Conservation (phyloP, 2,329 filamentous ascomycete genomes). For the Aspergillus cejpii region DNA sequence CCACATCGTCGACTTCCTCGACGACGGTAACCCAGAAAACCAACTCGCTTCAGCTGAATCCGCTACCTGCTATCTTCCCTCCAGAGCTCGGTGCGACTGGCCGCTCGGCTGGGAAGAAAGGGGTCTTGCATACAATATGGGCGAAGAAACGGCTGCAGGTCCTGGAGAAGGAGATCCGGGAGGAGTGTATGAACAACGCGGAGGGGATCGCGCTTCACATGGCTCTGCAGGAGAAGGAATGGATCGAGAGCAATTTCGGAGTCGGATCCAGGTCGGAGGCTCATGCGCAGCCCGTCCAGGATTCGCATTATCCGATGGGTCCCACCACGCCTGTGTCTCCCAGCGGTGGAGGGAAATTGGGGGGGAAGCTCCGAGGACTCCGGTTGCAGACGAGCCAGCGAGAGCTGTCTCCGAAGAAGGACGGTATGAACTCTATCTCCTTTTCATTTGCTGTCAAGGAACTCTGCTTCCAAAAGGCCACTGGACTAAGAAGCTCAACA, state of each 20-base stretch:
- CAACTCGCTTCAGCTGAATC: conserved; percentile 60
- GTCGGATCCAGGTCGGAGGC: conserved; percentile 42
- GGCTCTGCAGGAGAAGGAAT: conserved; percentile 73
- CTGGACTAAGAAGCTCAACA: conserved; percentile 8
- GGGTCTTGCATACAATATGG: conserved; percentile 85
- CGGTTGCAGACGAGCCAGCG: conserved; percentile 67
- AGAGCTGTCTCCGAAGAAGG: conserved; percentile 51
- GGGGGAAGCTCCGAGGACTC: conserved; percentile 72
- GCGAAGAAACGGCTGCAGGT: conserved; percentile 72
- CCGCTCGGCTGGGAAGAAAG: conserved; percentile 63
- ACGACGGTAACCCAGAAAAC: conserved; percentile 6
- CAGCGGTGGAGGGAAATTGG: conserved; percentile 60
- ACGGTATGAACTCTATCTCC: conserved; percentile 42
- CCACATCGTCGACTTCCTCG: conserved; percentile 14
- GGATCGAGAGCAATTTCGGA: conserved; percentile 78
- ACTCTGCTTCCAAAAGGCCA: background rate
- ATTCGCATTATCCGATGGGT: conserved; percentile 30
- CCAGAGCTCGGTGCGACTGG: conserved; percentile 63
- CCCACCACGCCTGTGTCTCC: conserved; percentile 57
- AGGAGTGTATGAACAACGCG: conserved; percentile 64
- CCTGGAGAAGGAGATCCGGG: conserved; percentile 67
- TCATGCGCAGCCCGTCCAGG: conserved; percentile 28
- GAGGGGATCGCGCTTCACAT: conserved; percentile 81
- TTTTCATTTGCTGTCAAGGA: background rate
- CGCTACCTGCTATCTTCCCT: conserved; percentile 79